A percentile compares a stretch with the other conserved stretches of the same genome.
phyloP scores from a whole-genome alignment of 2,329 filamentous ascomycete species.

The Lasiodiplodia sp. region DNA sequence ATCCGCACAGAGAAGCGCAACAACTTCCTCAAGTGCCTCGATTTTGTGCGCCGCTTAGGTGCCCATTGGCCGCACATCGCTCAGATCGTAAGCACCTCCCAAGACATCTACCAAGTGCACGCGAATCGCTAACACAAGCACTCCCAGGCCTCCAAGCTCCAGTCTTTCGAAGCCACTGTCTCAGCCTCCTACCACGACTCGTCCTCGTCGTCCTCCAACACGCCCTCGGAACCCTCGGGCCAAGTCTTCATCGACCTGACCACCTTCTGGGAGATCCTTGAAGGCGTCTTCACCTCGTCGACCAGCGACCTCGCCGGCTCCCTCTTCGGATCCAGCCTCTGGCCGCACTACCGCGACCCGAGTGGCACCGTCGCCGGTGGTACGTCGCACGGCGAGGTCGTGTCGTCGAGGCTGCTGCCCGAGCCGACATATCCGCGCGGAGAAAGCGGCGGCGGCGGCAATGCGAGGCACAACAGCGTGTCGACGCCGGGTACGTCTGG shows the following conservation, averaged over 20 bases:
- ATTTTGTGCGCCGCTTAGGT: slow-evolving; percentile 50
- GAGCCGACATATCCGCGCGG: slow-evolving; percentile 20
- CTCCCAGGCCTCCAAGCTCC: slow-evolving; percentile 48
- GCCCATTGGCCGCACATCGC: slow-evolving; percentile 56
- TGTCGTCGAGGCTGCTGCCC: slow-evolving; percentile 16
- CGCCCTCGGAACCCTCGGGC: slow-evolving; percentile 36
- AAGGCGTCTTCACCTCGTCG: slow-evolving; percentile 54
- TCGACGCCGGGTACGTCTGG: slow-evolving; percentile 26
- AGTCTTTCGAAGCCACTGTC: slow-evolving; percentile 53
- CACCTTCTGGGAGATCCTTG: slow-evolving; percentile 58
- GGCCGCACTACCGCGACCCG: slow-evolving; percentile 35
- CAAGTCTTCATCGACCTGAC: slow-evolving; percentile 54
- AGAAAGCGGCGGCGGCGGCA: background rate
- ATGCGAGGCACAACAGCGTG: background rate
- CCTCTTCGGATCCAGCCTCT: slow-evolving; percentile 54
- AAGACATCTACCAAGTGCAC: background rate
- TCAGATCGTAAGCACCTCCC: slow-evolving; percentile 38
- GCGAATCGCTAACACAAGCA: background rate
- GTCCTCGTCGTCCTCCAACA: slow-evolving; percentile 33
- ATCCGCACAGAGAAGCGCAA: slow-evolving; percentile 53
- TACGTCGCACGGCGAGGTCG: slow-evolving; percentile 41
- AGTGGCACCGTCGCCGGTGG: slow-evolving; percentile 40
- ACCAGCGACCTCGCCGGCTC: slow-evolving; percentile 29
- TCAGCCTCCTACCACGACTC: slow-evolving; percentile 50
- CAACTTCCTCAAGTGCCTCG: slow-evolving; percentile 54